Percentiles rank a stretch among this genome's conserved stretches.
phyloP scores from a whole-genome alignment of 805 yeast genomes.

The Yarrowia sp. region DNA sequence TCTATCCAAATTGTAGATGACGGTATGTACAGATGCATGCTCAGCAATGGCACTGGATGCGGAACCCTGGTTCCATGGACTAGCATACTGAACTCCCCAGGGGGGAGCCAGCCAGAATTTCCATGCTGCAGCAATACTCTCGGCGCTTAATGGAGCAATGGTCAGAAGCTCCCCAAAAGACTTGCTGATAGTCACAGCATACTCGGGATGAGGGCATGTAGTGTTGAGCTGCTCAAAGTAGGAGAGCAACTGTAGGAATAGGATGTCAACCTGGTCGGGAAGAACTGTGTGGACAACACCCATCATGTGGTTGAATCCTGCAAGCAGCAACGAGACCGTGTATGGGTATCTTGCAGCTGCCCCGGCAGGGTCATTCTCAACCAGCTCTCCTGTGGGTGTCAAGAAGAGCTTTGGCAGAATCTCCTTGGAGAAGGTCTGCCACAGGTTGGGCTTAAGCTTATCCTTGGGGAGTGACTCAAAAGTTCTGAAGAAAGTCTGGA shows the following conservation, averaged over 20 bases:
- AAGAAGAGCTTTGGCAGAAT: conserved; percentile 6
- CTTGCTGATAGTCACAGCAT: background rate
- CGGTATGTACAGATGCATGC: conserved; percentile 15
- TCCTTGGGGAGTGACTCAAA: conserved; percentile 44
- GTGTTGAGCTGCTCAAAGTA: conserved; percentile 11
- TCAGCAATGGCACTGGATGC: conserved; percentile 11
- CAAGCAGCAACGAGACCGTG: conserved; percentile 3
- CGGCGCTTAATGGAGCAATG: background rate
- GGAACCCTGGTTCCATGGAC: conserved; percentile 1
- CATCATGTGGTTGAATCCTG: conserved; percentile 21
- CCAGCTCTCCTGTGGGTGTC: conserved; percentile 4
- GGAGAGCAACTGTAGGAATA: conserved; percentile 2
- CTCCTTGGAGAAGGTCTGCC: conserved; percentile 10
- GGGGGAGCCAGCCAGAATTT: conserved; percentile 20
- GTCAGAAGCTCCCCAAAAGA: conserved; percentile 11
- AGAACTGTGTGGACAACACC: background rate
- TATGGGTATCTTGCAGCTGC: conserved; percentile 15
- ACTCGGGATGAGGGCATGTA: conserved; percentile 5
- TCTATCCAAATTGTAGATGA: conserved; percentile 2
- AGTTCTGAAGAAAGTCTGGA: conserved; percentile 82
- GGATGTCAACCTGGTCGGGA: conserved; percentile 12
- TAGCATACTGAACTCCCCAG: background rate
- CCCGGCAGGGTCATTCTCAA: conserved; percentile 14
- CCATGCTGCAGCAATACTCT: conserved; percentile 10
- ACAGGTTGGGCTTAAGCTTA: conserved; percentile 4